Base-by-base conservation (phyloP, 2,329 filamentous ascomycete genomes). In the Ophiosphaerella narmari region DNA sequence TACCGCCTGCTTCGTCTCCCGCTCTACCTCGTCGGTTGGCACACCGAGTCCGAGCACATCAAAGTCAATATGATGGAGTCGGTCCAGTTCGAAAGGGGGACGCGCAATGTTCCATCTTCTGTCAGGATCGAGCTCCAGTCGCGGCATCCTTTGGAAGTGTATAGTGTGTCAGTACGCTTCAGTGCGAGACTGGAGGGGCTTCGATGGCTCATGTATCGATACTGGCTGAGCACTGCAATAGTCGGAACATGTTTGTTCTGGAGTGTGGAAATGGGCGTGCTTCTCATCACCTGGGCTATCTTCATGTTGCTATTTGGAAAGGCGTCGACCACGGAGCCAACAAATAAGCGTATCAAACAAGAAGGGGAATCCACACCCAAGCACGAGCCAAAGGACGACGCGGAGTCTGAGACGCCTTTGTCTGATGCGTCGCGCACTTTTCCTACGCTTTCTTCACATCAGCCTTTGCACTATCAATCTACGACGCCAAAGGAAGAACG, bases 181-280 rank as follows among this genome's bases (percentile, higher is more conserved):
- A 85, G 82, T 24, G 92, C 93, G 4, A 82, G 85, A 45, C 85
- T 97, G 57, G 80, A 82, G 9, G 93, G 93, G 0, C 71, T 97
- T 53, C 79, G 83, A 69, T 83, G 75, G 59, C 64, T 92, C 47
- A 96, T 99, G 89, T 94, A 94, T 65, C 86, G 90, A 54, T 87
- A 93, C 75, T 85, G 88, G 11, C 65, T 94, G 32, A 71, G 85
- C 1, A 86, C 86, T 5, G 91, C 91, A 50, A 44, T 88, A 0
- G 65, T 86, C 1, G 88, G 91, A 63, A 89, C 86, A 0, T 72
- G 77, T 0, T 60, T 83, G 0, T 97, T 97, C 73, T 97, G 92
- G 91, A 68, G 77, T 1, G 83, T 85, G 11, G 91, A 93, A 66
- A 80, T 95, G 63, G 57, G 85, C 0, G 87, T 86, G 36, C 83